A percentile compares a stretch with the other conserved stretches of the same genome.
phyloP scores from a whole-genome alignment of 192 early-diverging fungal species.

The Coemansia sp. region DNA sequence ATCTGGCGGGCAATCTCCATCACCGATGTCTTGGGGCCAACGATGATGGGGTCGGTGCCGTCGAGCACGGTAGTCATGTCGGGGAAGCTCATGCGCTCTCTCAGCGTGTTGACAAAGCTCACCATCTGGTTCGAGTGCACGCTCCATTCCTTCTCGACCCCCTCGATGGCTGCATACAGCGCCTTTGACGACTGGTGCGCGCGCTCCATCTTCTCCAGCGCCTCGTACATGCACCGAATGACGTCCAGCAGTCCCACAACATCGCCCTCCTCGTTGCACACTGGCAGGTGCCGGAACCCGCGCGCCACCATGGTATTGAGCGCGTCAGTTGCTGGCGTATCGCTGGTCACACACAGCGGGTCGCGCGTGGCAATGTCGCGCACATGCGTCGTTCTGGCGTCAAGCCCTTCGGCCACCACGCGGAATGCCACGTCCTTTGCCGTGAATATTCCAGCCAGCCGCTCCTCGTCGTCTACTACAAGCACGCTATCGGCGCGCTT shows the following conservation, averaged over 20 bases:
- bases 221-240: constrained; percentile 83
- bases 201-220: constrained; percentile 82
- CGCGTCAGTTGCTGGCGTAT: constrained; percentile 77
- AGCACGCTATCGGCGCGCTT: constrained; percentile 95
- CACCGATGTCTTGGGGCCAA: constrained; percentile 64
- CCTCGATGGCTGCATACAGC: constrained; percentile 77
- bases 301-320: constrained; percentile 80
- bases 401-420: constrained; percentile 79
- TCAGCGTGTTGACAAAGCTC: constrained; percentile 70
- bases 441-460: constrained; percentile 93
- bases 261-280: constrained; percentile 83
- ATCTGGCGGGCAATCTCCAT: constrained; percentile 73
- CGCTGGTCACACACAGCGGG: constrained; percentile 85
- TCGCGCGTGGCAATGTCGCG: constrained; percentile 88
- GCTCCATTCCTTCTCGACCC: constrained; percentile 80
- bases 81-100: constrained; percentile 89
- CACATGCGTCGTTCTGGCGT: constrained; percentile 68
- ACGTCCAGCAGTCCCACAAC: constrained; percentile 83
- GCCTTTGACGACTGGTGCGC: constrained; percentile 79
- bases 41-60: constrained; percentile 60
- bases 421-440: constrained; percentile 97
- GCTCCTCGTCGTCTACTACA: constrained; percentile 90
- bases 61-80: constrained; percentile 83
- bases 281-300: constrained; percentile 83
- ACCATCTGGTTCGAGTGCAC: constrained; percentile 64